Base-by-base conservation (phyloP, 345 rosid species). In the Pugionium cornutum region DNA sequence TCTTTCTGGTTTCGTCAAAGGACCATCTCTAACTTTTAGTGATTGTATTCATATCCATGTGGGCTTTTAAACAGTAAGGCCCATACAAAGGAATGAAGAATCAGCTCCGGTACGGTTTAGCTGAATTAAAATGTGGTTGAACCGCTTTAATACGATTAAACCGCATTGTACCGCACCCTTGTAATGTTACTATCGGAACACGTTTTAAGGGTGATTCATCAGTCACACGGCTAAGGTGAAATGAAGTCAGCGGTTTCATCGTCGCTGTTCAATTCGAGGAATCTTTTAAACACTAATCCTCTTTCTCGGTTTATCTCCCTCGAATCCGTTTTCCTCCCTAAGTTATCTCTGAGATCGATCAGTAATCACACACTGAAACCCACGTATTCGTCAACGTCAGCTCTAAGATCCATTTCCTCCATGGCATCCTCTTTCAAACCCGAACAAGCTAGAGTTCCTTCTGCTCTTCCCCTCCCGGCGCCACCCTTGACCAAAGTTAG, bases 351-450 rank as follows among this genome's bases (percentile, higher is more conserved):
- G 4, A 59, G 31, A 36, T 44, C 66, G 46, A 75, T 10, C 33
- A 59, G 4, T 49, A 68, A 45, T 56, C 39, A 30, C n/a, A 42
- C 57, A 32, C 11, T 39, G 2, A 77, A 41, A 9, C 59, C 51
- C 65, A 58, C 52, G 7, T 27, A 67, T 33, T 60, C 54, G 7
- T 48, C 78, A 62, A 66, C 66, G 45, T 53, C 62, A 64, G 53
- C 42, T 65, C 2, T 36, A 46, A 71, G 67, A 36, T 71, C 73
- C 39, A 40, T 60, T 11, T 60, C 77, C 7, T 52, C 72, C 37
- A 85, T 87, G 91, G 82, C 89, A 2, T 70, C 90, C 11, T 82
- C 90, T 72, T 90, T 85, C 83, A 85, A 80, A 46, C 84, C 95
- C 4, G 97, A 88, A 64, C 79, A 83, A 66, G 87, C 99, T 30